These are phyloP conservation scores for Monsonia emarginata DNA, from an alignment of 441 rosid genomes.

Conservation along the genomic window DNA sequence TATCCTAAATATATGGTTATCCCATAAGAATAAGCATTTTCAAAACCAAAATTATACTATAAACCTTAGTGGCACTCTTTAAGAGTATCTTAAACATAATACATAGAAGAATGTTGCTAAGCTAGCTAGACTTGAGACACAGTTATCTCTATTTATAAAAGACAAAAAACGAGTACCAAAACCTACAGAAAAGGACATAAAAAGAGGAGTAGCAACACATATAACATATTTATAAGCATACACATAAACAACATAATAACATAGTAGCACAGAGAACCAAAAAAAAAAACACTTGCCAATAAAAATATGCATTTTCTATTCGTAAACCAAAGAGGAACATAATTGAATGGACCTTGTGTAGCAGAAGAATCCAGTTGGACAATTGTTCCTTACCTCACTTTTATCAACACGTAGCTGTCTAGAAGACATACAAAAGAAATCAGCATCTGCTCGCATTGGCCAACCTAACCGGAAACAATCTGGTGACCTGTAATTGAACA, in stretches of 20 bases:
- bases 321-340: not conserved
- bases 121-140: too few relatives aligned
- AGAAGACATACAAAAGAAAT: constrained; percentile 52
- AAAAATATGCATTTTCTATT: not conserved
- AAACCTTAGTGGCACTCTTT: not conserved
- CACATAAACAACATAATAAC: not conserved
- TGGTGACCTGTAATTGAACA: constrained; percentile 51
- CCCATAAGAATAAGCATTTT: not conserved
- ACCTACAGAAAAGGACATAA: too few relatives aligned
- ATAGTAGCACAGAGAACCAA: not conserved
- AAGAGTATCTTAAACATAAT: not conserved
- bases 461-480: constrained; percentile 96
- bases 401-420: constrained; percentile 30
- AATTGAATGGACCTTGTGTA: not conserved
- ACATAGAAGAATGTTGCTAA: not conserved
- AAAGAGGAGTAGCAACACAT: not conserved
- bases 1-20: constrained; percentile 41
- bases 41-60: not conserved
- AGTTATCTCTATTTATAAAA: not conserved
- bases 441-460: constrained; percentile 99
- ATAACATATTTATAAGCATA: not conserved
- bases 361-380: not conserved
- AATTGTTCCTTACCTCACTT: constrained; percentile 40
- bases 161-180: not conserved
- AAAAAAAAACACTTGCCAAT: not conserved